Conservation (phyloP, 768 basidiomycete species). For the Exidia glandulosa region DNA sequence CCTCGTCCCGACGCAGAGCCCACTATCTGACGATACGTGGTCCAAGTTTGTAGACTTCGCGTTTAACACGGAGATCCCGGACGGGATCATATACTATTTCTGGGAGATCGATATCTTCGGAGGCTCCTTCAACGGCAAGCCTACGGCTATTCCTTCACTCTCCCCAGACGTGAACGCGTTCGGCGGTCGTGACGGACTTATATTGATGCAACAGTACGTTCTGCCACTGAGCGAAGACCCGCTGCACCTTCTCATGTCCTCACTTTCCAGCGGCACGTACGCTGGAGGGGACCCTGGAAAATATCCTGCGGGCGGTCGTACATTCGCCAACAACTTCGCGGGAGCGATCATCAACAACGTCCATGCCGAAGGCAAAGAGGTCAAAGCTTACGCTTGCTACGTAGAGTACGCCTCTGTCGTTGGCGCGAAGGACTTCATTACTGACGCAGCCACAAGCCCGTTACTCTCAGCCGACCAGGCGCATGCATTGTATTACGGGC, state of each 20-base stretch:
- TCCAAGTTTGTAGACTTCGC: background rate
- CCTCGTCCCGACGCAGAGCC: background rate
- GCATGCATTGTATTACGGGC: background rate
- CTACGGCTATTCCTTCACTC: background rate
- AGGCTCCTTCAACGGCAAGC: background rate
- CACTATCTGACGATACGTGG: background rate
- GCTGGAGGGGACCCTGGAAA: background rate
- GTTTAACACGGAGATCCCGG: background rate
- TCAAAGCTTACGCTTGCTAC: background rate
- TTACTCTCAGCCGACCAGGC: background rate
- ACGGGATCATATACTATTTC: background rate
- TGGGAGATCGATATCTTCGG: background rate
- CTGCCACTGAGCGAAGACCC: background rate
- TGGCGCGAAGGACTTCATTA: background rate
- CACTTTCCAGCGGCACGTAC: background rate
- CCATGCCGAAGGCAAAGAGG: background rate
- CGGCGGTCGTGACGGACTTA: background rate
- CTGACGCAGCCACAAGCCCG: background rate
- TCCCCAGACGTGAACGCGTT: background rate
- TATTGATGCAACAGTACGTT: background rate
- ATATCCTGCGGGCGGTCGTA: background rate
- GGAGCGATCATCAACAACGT: background rate
- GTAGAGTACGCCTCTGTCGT: background rate
- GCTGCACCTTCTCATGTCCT: background rate
- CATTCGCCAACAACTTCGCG: background rate